Base-by-base conservation (phyloP, 2,329 filamentous ascomycete species). In the Penicillium sumatraense region DNA sequence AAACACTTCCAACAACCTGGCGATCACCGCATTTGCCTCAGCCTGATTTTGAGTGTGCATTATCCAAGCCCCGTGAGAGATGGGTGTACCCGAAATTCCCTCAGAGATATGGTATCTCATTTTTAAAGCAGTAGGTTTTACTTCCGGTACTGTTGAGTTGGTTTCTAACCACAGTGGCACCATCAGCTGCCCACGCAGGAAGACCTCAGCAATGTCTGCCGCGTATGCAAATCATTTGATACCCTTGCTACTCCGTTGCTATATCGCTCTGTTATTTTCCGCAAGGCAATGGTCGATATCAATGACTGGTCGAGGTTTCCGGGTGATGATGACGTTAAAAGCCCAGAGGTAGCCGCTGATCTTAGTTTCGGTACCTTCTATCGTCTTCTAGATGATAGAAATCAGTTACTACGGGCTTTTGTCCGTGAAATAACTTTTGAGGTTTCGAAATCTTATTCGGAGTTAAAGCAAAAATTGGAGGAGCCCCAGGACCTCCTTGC, bases 101-200 rank as follows among this genome's bases (percentile, higher is more conserved):
- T 42, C 42, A 20, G 50, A 53, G 42, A 53, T 53, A 31, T 53
- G 42, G 50, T 38, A 16, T 48, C 42, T 53, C 16, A 23, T 53
- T 20, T 41, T 53, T 26, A 35, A 53, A 41, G 24, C 33, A 23
- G 50, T 53, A 38, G 6, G 46, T 49, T 11, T 13, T 11, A 7
- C 23, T 13, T 7, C 14, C 9, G 4, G n/a, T 41, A 13, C 21
- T 35, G 13, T n/a, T 14, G 4, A 14, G 16, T 16, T 29, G 8
- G 20, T 31, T 35, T 18, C 46, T 49, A 24, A 49, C 20, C 11
- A 9, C 8, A 26, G 24, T 1, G 6, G 14, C 40, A 23, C n/a
- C 11, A 16, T 8, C 3, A 49, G 46, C n/a, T 49, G 24, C 29
- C 23, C 8, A 38, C 18, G 18, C 46, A 18, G 24, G 13, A 26